phyloP scores from a whole-genome alignment of 768 basidiomycete genomes.

The Boletus rubescentipes region DNA sequence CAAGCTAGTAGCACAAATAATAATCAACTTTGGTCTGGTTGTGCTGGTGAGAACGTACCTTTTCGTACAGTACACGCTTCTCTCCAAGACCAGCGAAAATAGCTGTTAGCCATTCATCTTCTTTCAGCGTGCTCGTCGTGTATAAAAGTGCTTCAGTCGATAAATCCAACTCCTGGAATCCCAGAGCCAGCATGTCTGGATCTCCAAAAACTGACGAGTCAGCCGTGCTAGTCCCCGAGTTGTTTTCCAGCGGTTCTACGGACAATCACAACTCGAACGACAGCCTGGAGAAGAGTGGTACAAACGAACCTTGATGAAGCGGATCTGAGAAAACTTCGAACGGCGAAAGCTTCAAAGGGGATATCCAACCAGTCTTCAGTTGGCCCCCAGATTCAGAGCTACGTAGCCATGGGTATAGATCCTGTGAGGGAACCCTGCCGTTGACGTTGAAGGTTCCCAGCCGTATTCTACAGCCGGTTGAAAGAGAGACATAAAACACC shows the following conservation, averaged over 20 bases:
- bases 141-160: slow-evolving; percentile 80
- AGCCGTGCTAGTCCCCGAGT: background rate
- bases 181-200: slow-evolving; percentile 72
- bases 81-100: slow-evolving; percentile 71
- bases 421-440: slow-evolving; percentile 70
- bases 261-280: background rate
- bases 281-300: background rate
- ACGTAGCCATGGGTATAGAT: slow-evolving; percentile 66
- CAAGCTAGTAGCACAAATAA: slow-evolving; percentile 44
- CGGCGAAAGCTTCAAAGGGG: slow-evolving; percentile 39
- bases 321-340: slow-evolving; percentile 26
- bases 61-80: slow-evolving; percentile 60
- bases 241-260: slow-evolving; percentile 11
- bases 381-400: slow-evolving; percentile 11
- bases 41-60: slow-evolving; percentile 40
- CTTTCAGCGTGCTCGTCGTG: slow-evolving; percentile 55
- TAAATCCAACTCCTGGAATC: slow-evolving; percentile 79
- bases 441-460: slow-evolving; percentile 86
- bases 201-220: slow-evolving; percentile 33
- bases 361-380: slow-evolving; percentile 25
- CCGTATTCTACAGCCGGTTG: slow-evolving; percentile 47
- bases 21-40: background rate
- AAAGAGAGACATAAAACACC: background rate
- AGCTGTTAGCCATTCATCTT: slow-evolving; percentile 70
- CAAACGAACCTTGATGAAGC: slow-evolving; percentile 22